A percentile compares a stretch with the other conserved stretches of the same genome.
Evolutionary conservation across 352 stramenopile species (phyloP).

Genomic region (Globisporangium abappressorium): DNA sequence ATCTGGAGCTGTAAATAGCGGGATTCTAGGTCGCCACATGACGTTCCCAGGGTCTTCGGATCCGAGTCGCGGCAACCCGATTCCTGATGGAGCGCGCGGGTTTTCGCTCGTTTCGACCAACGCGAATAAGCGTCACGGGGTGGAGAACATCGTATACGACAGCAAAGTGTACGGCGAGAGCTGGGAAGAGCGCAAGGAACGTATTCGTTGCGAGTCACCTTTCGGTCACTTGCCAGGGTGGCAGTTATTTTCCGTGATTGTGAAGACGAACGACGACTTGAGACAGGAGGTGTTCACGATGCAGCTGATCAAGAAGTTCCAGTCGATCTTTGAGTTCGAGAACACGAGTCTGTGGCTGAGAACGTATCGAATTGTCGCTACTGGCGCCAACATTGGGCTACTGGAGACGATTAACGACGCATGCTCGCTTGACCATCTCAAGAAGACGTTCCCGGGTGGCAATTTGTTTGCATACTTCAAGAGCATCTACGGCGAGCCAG

Average conservation of each 20-base stretch:
- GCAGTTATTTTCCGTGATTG: constrained; percentile 92
- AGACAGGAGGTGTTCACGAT: constrained; percentile 97
- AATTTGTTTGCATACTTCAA: constrained; percentile 91
- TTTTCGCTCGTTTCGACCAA: constrained; percentile 18
- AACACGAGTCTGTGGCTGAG: constrained; percentile 90
- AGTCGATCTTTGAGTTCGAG: constrained; percentile 93
- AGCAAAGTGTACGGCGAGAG: constrained; percentile 77
- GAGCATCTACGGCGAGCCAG: constrained; percentile 44
- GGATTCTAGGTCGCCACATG: constrained; percentile 25
- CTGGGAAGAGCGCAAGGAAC: constrained; percentile 58
- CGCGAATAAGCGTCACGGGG: constrained; percentile 25
- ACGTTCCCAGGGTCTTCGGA: constrained; percentile 13
- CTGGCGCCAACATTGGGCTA: constrained; percentile 90
- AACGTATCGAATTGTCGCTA: constrained; percentile 95
- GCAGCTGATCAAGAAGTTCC: constrained; percentile 95
- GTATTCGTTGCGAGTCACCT: constrained; percentile 64
- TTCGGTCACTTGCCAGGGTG: constrained; percentile 82
- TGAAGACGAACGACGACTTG: constrained; percentile 98
- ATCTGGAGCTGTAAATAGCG: not conserved
- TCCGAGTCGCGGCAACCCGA: constrained; percentile 2
- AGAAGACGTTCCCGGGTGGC: constrained; percentile 90
- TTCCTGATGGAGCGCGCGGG: constrained; percentile 7
- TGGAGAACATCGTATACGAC: constrained; percentile 77
- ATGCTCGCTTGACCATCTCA: constrained; percentile 96
- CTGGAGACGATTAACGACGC: constrained; percentile 96